Percentiles rank a stretch among this genome's conserved stretches.
phyloP scores from a whole-genome alignment of 306 rosid species.

The Fragaria iinumae region DNA sequence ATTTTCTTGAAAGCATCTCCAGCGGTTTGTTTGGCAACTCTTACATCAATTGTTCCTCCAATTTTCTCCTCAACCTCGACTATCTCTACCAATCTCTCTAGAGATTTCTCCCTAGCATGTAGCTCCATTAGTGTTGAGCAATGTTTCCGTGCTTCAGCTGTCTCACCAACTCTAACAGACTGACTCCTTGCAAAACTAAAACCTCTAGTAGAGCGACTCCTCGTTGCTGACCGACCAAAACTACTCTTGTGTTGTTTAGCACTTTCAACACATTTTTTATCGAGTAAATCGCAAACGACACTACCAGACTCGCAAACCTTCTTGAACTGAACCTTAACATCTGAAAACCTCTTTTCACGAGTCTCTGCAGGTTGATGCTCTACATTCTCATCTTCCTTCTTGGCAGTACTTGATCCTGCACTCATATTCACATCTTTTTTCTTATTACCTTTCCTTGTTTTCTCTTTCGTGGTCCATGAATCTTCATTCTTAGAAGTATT shows the following conservation, averaged over 20 bases:
- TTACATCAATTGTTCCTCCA: not conserved
- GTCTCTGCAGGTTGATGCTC: not conserved
- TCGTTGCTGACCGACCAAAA: not conserved
- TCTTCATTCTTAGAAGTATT: not conserved
- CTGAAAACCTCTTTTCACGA: not conserved
- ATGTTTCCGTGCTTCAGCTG: not conserved
- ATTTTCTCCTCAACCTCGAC: not conserved
- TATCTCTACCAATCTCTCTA: not conserved
- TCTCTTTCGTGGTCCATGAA: not conserved
- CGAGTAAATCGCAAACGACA: not conserved
- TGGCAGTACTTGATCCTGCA: not conserved
- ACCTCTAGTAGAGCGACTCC: not conserved
- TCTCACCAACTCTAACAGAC: not conserved
- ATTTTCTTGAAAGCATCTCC: not conserved
- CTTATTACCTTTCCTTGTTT: not conserved
- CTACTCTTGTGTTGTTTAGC: not conserved
- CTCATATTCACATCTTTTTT: not conserved
- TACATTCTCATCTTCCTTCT: not conserved
- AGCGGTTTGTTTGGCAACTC: not conserved
- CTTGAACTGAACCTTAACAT: not conserved
- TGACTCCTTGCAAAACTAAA: not conserved
- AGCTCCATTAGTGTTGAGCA: not conserved
- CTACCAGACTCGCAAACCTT: not conserved
- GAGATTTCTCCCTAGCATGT: not conserved
- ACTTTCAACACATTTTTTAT: not conserved